A percentile compares a stretch with the other conserved stretches of the same genome.
Conservation (phyloP, 2,329 filamentous ascomycete species). For the Aspergillus sp. region DNA sequence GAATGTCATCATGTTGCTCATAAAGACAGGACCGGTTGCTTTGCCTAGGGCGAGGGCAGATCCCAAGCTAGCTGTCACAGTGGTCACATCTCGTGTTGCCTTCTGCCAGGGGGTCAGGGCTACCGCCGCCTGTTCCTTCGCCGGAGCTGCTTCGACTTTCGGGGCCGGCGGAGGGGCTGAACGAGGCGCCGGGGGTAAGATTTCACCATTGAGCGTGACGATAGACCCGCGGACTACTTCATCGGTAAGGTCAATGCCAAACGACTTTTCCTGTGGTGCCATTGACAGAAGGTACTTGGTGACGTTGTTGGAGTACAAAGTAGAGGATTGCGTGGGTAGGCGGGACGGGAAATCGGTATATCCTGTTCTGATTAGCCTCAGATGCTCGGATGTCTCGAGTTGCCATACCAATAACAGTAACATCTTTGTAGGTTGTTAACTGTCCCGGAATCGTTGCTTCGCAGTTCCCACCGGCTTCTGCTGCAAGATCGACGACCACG, state of each 20-base stretch:
- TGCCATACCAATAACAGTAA: slow-evolving; percentile 74
- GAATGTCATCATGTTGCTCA: slow-evolving; percentile 85
- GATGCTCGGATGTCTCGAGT: not conserved
- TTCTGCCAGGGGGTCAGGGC: slow-evolving; percentile 81
- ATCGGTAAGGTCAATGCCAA: slow-evolving; percentile 76
- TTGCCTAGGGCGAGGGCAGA: slow-evolving; percentile 75
- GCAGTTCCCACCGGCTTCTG: slow-evolving; percentile 85
- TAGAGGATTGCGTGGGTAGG: slow-evolving; percentile 84
- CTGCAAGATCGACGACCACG: slow-evolving; percentile 82
- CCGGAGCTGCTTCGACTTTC: slow-evolving; percentile 48
- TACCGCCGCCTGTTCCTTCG: slow-evolving; percentile 58
- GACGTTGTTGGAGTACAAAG: slow-evolving; percentile 90
- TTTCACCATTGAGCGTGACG: slow-evolving; percentile 73
- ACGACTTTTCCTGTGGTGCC: slow-evolving; percentile 72
- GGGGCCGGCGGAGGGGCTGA: slow-evolving; percentile 58
- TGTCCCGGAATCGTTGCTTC: slow-evolving; percentile 76
- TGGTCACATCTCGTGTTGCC: slow-evolving; percentile 70
- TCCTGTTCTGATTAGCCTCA: slow-evolving; percentile 41
- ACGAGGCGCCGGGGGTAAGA: slow-evolving; percentile 73
- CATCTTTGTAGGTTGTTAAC: slow-evolving; percentile 68
- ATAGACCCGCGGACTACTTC: slow-evolving; percentile 85
- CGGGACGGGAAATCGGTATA: slow-evolving; percentile 88
- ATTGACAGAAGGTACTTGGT: slow-evolving; percentile 85
- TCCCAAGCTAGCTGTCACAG: slow-evolving; percentile 75
- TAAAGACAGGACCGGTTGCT: slow-evolving; percentile 77